Conservation (phyloP, 257 asterid genomes). For the Anisodus tanguticus region DNA sequence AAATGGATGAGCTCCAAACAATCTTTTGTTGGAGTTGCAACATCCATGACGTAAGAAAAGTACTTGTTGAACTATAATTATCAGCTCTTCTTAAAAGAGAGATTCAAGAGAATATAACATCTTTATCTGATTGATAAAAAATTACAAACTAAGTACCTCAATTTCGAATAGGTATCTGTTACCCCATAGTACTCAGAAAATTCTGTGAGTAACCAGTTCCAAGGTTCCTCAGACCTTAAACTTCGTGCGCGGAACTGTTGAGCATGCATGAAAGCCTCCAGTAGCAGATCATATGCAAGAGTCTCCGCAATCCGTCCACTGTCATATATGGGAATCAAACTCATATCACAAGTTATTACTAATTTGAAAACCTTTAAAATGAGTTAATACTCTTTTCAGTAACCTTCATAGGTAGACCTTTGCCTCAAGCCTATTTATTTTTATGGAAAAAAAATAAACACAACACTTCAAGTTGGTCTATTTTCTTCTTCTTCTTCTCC, state of each 20-base stretch:
- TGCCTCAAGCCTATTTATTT: no score
- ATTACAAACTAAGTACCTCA: constrained; percentile 54
- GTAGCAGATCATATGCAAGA: constrained; percentile 84
- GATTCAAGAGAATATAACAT: constrained; percentile 8
- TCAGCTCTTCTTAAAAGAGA: constrained; percentile 5
- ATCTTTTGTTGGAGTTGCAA: constrained; percentile 92
- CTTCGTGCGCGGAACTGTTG: constrained; percentile 78
- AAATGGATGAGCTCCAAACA: constrained; percentile 82
- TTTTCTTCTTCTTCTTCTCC: no score
- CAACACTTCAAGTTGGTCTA: no score
- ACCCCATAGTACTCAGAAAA: constrained; percentile 92
- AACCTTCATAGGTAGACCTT: no score
- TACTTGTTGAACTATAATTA: constrained; percentile 49
- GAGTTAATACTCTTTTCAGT: not conserved
- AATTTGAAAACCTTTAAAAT: not conserved
- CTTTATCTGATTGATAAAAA: not conserved
- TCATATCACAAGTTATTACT: not conserved
- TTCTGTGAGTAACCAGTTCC: constrained; percentile 90
- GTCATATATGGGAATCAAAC: constrained; percentile 28
- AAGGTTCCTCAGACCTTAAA: constrained; percentile 69
- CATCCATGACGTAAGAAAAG: constrained; percentile 82
- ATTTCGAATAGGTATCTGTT: constrained; percentile 79
- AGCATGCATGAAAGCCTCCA: constrained; percentile 96
- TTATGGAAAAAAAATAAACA: no score
- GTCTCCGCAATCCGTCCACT: constrained; percentile 96